A percentile compares a stretch with the other conserved stretches of the same genome.
Evolutionary conservation across 495 filamentous ascomycete species (phyloP).

Genomic region (Daldinia grandis): DNA sequence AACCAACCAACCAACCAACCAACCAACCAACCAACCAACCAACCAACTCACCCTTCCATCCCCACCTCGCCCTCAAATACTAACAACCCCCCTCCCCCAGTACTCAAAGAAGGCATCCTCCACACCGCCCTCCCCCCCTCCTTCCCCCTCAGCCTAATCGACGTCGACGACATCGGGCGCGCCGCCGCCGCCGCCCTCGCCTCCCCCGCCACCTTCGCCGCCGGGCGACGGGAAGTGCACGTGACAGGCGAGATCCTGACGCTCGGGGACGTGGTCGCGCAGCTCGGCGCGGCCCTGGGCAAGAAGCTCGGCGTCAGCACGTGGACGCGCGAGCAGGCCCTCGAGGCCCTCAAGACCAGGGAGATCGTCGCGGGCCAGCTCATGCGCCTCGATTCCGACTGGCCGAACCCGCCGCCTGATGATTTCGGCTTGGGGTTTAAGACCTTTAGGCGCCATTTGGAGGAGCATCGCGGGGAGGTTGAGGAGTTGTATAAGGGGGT

Average conservation of each 20-base stretch:
- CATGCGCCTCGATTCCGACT: background rate
- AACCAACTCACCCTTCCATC: no score
- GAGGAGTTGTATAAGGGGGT: conserved; percentile 26
- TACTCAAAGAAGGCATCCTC: conserved; percentile 51
- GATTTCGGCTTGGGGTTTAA: conserved; percentile 19
- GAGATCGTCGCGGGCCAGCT: conserved; percentile 23
- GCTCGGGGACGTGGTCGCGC: background rate
- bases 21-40: no score
- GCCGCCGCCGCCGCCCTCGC: conserved; percentile 66
- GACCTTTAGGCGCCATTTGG: conserved; percentile 15
- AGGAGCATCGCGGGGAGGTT: conserved; percentile 5
- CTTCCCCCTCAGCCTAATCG: conserved; percentile 62
- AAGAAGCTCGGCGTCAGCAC: conserved; percentile 20
- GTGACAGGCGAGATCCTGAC: background rate
- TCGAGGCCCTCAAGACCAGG: background rate
- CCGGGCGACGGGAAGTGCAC: background rate
- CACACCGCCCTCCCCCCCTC: conserved; percentile 47
- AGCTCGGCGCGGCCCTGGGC: conserved; percentile 17
- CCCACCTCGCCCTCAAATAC: background rate
- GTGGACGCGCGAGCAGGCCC: conserved; percentile 13
- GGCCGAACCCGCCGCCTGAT: background rate
- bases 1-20: no score
- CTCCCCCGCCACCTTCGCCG: conserved; percentile 45
- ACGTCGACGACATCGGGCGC: conserved; percentile 66
- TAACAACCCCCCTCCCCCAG: background rate